These are phyloP conservation scores for Fusarium succisae DNA, from an alignment of 2,329 filamentous ascomycete species.

Conservation along the genomic window DNA sequence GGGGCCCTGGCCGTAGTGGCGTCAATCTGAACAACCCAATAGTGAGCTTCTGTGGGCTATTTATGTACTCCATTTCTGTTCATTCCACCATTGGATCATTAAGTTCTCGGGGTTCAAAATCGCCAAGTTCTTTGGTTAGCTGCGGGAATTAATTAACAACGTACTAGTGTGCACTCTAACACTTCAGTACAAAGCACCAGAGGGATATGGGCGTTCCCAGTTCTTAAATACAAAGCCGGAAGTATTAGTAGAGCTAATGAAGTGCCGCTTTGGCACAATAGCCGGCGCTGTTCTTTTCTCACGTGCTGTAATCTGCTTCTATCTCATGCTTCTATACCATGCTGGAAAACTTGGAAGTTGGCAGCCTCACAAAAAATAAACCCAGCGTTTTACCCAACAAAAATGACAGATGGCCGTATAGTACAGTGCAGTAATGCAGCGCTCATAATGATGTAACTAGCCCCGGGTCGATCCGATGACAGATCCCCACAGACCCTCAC, in stretches of 20 bases:
- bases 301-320: neutral
- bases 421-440: no score
- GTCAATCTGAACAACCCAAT: no score
- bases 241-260: neutral
- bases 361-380: neutral
- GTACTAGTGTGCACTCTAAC: neutral
- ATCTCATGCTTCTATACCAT: neutral
- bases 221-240: neutral
- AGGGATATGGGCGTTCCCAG: neutral
- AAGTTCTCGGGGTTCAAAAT: neutral
- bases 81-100: neutral
- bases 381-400: neutral
- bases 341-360: neutral
- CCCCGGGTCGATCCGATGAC: neutral
- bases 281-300: neutral
- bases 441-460: neutral
- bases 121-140: neutral
- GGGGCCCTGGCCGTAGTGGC: no score
- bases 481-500: neutral
- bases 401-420: neutral
- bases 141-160: neutral
- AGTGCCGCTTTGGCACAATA: neutral
- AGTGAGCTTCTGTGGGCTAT: no score
- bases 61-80: neutral
- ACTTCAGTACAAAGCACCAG: no score